Base-by-base conservation (phyloP, 345 rosid genomes). In the Citrus mangshanensis region DNA sequence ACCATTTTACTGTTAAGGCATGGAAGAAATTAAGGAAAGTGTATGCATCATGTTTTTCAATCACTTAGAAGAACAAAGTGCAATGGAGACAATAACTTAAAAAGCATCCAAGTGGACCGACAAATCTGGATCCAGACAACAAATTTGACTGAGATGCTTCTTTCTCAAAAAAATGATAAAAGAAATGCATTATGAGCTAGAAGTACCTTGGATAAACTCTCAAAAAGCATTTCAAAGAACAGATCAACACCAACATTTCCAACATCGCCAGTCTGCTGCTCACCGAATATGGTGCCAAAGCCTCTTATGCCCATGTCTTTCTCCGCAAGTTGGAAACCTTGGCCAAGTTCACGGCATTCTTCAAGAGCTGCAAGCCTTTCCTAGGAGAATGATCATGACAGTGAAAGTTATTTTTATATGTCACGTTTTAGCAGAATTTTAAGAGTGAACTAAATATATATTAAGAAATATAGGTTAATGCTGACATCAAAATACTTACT, bases 281-380 rank as follows among this genome's bases (percentile, higher is more conserved):
- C 99, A 60, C 99, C 99, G 82, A 95, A 95, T 73, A 95, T 95
- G 61, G 92, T 90, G 77, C 99, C 98, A 80, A 95, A 95, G 63
- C 98, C 99, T 89, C 98, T 87, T 80, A 93, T 93, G 71, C 98
- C 96, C 99, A 95, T 95, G 86, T 95, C 99, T 88, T 86, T 92
- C 87, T 95, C 99, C 27, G 99, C 97, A 78, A 95, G 92, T 76
- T 92, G 99, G 81, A 95, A 95, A 85, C 99, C 99, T 89, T 89
- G 95, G 76, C 99, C 99, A 87, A 95, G 99, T 81, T 92, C 96
- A 77, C 90, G 80, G 85, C 91, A 95, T 77, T 93, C 94, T 85
- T 91, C 96, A 62, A 95, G 93, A 77, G 98, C 99, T 74, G 85
- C 85, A 82, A 95, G 95, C 87, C 99, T 93, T 84, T 95, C 98